phyloP scores from a whole-genome alignment of 2,329 filamentous ascomycete genomes.

The Colletotrichum lentis region DNA sequence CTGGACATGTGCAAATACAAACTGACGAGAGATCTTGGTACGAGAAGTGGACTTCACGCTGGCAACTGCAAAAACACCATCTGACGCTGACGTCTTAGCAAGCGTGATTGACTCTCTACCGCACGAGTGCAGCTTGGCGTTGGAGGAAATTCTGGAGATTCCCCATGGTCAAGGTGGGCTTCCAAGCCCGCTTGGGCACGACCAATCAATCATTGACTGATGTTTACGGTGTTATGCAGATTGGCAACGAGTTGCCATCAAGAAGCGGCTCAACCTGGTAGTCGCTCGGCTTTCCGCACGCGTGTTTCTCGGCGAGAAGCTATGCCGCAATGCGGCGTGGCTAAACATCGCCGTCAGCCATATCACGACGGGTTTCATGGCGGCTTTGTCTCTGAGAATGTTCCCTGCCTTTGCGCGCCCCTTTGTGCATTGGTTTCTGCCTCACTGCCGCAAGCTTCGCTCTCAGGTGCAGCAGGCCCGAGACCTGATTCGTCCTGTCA shows the following conservation, averaged over 20 bases:
- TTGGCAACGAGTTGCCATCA: not conserved
- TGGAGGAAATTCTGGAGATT: not conserved
- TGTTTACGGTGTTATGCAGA: not conserved
- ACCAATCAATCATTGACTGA: not conserved
- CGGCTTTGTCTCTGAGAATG: constrained; percentile 49
- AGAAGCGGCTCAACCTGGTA: constrained; percentile 39
- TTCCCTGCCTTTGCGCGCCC: constrained; percentile 52
- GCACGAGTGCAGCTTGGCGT: not conserved
- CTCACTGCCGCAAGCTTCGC: constrained; percentile 49
- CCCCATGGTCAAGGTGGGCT: not conserved
- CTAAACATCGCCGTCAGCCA: constrained; percentile 55
- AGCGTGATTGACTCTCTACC: not conserved
- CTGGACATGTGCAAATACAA: constrained; percentile 9
- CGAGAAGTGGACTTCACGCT: not conserved
- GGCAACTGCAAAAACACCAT: not conserved
- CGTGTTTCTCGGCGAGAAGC: constrained; percentile 55
- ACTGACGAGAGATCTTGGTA: constrained; percentile 1
- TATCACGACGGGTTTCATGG: constrained; percentile 49
- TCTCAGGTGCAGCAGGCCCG: constrained; percentile 49
- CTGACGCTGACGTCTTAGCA: not conserved
- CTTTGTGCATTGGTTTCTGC: constrained; percentile 55
- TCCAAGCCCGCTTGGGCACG: not conserved
- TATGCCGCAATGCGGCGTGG: constrained; percentile 58
- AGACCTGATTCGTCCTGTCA: constrained; percentile 46
- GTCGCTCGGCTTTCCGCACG: constrained; percentile 59